Percentiles rank a stretch among this genome's conserved stretches.
These are phyloP conservation scores for Knoxia roxburghii DNA, from an alignment of 257 asterid genomes.

Conservation along the genomic window DNA sequence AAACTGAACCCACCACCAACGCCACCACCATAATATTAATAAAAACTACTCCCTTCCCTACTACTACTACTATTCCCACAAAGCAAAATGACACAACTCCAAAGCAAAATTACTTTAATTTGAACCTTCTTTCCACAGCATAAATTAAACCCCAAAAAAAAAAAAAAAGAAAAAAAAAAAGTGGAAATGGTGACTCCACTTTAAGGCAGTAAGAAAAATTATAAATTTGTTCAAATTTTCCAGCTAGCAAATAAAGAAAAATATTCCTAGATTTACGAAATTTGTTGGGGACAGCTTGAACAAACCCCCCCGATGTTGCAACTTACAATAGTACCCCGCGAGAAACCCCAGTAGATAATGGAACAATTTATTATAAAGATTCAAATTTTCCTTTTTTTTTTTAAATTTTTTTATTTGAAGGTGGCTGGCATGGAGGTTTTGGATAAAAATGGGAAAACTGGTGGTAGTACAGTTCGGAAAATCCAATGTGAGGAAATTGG, in stretches of 20 bases:
- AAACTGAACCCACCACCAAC: constrained; percentile 9
- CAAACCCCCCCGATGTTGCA: background rate
- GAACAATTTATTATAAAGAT: background rate
- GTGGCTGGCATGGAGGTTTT: background rate
- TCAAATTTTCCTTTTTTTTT: background rate
- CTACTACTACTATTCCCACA: constrained; percentile 4
- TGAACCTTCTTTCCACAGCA: too few relatives aligned
- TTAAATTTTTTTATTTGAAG: background rate
- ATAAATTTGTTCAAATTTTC: constrained; percentile 8
- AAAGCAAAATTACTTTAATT: background rate
- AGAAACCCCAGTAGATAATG: constrained; percentile 11
- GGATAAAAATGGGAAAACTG: constrained; percentile 2
- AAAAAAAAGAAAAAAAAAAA: background rate
- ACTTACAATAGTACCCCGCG: constrained; percentile 37
- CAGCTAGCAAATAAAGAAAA: constrained; percentile 34
- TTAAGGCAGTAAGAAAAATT: background rate
- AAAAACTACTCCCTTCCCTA: too few relatives aligned
- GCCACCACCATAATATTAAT: background rate
- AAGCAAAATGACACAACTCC: constrained; percentile 13
- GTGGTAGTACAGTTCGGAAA: constrained; percentile 23
- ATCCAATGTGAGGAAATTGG: constrained; percentile 29
- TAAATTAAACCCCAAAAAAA: too few relatives aligned
- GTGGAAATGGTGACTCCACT: constrained; percentile 16
- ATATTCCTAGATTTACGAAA: constrained; percentile 42
- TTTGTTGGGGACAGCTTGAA: constrained; percentile 54